Base-by-base conservation (phyloP, 116 monocot genomes). In the Dioscorea cayenensis region DNA sequence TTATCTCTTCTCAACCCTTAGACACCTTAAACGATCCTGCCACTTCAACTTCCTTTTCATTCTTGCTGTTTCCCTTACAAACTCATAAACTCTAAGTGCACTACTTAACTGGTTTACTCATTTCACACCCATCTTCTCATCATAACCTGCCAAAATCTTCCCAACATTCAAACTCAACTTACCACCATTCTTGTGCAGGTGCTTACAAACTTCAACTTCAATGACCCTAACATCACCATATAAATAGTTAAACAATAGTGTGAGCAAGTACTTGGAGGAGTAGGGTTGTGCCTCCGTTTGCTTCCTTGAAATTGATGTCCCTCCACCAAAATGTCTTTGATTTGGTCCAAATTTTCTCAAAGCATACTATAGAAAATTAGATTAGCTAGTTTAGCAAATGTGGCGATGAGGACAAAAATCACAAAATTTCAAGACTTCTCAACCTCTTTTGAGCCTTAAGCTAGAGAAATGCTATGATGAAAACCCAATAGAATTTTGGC, bases 231-330 rank as follows among this genome's bases (percentile, higher is more conserved):
- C 83, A 43, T 36, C 72, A 20, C 97, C 97, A 72, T 78, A 78
- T 11, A 97, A 79, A 71, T 97, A 97, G 69, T 86, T 90, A 7
- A 88, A 70, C 66, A 97, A 70, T 8, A 97, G 78, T 0, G 84
- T 84, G 73, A 92, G 92, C 38, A 97, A 60, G 70, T 93, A 97
- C 65, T 81, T 92, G 16, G 97, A 97, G 22, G 93, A 90, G 71
- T 90, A 90, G 2, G 27, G 90, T 76, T 8, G 65, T 60, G 75
- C 25, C 25, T 25, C 25, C 25, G 0, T 25, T 76, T 1, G 82
- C 84, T 63, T 97, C 86, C 52, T 84, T 92, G 77, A 81, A 85
- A 43, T 77, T 85, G 50, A 90, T 78, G 83, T 66, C 75, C 79
- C 73, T 96, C 88, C 25, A 90, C 64, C 13, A 84, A 23, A 8